Base-by-base conservation (phyloP, 768 basidiomycete species). In the Glaciozyma martinii region DNA sequence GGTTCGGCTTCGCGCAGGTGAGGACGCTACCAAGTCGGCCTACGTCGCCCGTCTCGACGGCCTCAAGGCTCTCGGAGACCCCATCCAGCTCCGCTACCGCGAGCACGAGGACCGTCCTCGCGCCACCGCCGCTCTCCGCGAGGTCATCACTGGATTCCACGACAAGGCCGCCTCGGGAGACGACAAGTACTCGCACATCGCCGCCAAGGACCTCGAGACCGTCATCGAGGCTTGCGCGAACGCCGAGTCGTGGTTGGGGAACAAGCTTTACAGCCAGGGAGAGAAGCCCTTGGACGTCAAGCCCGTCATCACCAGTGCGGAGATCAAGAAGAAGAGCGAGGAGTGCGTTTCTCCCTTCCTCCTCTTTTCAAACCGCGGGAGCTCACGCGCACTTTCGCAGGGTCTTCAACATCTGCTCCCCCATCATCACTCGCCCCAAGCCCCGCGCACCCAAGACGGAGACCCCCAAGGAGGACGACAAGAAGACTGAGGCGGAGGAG, bases 11-110 rank as follows among this genome's bases (percentile, higher is more conserved):
- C 33, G 5, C 29, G 55, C 59, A 71, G 70, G 93, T 71, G 94
- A 97, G 78, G 92, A 97, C 64, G 89, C 94, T 44, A 84, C 83
- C 74, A 99, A 98, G 79, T 94, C 90, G 0, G 88, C 87, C n/a
- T 98, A 99, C 78, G 86, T 90, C 71, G 70, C 81, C 42, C 86
- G 87, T 61, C 84, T 97, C 65, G 89, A 92, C 68, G 79, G 80
- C 5, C 85, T 95, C 76, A 90, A 93, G 78, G 82, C 78, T 53
- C 80, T 92, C 69, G 92, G 92, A 33, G 89, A 91, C 80, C 89
- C 88, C 55, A 85, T 98, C 79, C 80, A 84, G 63, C 80, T 84
- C 77, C 88, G 94, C 56, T 89, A 82, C 81, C 84, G 82, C 71
- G 93, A 98, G 77, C 64, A 79, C 59, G 92, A 98, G 68, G 87